phyloP scores from a whole-genome alignment of 2,329 filamentous ascomycete genomes.

The Stromatinia cepivora region DNA sequence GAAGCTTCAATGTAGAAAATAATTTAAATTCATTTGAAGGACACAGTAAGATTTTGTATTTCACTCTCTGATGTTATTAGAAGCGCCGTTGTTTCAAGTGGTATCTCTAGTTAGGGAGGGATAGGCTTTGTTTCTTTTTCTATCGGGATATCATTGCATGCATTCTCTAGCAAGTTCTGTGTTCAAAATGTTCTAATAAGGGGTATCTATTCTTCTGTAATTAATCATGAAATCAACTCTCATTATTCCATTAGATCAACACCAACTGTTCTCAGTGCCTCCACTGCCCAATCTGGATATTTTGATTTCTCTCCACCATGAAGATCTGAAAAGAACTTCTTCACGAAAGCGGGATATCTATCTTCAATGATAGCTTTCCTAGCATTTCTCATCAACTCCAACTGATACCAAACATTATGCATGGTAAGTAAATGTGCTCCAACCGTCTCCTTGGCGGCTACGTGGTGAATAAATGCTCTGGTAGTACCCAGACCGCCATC shows the following conservation, averaged over 20 bases:
- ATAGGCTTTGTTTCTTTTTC: not conserved
- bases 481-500: constrained; percentile 79
- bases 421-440: constrained; percentile 83
- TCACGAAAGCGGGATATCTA: constrained; percentile 74
- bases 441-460: constrained; percentile 91
- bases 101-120: not conserved
- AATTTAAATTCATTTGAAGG: not conserved
- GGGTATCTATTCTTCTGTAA: constrained; percentile 18
- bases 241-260: constrained; percentile 62
- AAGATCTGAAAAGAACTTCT: constrained; percentile 72
- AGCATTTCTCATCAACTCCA: constrained; percentile 76
- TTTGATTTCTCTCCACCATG: constrained; percentile 63
- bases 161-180: not conserved
- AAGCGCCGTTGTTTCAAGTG: constrained; percentile 14
- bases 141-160: not conserved
- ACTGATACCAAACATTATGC: constrained; percentile 92
- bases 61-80: not conserved
- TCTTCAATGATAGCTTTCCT: constrained; percentile 81
- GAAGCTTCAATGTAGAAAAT: not conserved
- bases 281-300: constrained; percentile 83
- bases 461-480: constrained; percentile 85
- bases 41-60: not conserved
- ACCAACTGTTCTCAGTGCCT: constrained; percentile 74
- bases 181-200: constrained; percentile 6
- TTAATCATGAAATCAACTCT: constrained; percentile 3